phyloP scores from a whole-genome alignment of 2,329 filamentous ascomycete genomes.

The Talaromyces piceae region DNA sequence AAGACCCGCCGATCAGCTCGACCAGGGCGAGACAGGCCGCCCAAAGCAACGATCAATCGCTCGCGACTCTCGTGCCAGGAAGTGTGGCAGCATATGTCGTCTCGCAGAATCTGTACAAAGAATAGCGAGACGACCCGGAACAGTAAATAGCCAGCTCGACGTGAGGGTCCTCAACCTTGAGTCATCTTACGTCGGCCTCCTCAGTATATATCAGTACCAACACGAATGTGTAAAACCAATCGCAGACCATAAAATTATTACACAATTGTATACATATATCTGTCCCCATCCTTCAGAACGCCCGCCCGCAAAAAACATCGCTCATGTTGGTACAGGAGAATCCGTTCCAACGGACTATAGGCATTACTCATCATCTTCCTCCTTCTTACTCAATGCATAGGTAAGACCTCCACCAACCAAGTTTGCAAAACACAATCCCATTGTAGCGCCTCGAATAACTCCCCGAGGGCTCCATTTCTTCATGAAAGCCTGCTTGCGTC shows the following conservation, averaged over 20 bases:
- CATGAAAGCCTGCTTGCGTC: constrained; percentile 44
- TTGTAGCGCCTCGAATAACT: constrained; percentile 38
- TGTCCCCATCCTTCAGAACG: neutral
- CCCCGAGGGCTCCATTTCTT: constrained; percentile 41
- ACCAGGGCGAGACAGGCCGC: constrained; percentile 35
- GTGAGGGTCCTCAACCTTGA: too few species aligned
- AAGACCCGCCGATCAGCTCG: constrained; percentile 35
- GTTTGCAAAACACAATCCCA: constrained; percentile 41
- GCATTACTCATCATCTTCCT: constrained; percentile 20
- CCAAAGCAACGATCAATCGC: constrained; percentile 23
- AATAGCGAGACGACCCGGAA: neutral
- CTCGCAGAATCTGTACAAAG: constrained; percentile 23
- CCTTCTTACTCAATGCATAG: constrained; percentile 38
- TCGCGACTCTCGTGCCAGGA: constrained; percentile 30
- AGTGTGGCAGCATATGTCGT: constrained; percentile 28
- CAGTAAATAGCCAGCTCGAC: neutral
- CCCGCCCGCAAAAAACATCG: neutral
- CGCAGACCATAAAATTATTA: neutral
- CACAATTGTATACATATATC: neutral
- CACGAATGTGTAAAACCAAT: too few species aligned
- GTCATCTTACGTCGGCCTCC: too few species aligned
- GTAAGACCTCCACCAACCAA: constrained; percentile 40
- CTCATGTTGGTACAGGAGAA: constrained; percentile 2
- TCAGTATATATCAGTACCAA: too few species aligned
- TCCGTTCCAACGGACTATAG: too few species aligned